Conservation (phyloP, 345 rosid species). For the Balakata baccata region DNA sequence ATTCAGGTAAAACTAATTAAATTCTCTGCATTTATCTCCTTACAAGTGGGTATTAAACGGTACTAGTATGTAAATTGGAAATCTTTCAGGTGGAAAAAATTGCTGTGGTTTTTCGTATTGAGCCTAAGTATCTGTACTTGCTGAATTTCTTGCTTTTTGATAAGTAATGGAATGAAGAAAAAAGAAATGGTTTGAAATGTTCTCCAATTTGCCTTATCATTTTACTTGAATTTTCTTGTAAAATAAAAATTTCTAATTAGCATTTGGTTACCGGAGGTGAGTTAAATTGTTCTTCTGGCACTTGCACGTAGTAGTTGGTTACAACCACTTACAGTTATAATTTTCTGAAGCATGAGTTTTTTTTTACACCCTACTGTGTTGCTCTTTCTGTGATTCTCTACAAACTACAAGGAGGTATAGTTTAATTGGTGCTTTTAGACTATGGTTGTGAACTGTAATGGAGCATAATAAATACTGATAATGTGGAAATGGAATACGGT, state of each 20-base stretch:
- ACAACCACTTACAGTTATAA: not conserved
- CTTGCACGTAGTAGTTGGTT: not conserved
- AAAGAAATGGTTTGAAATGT: not conserved
- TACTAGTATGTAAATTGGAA: not conserved
- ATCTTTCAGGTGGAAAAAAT: not conserved
- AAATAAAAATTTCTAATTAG: not conserved
- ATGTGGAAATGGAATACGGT: not conserved
- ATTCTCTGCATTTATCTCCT: conserved; percentile 10
- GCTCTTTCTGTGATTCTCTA: not conserved
- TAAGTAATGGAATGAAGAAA: not conserved
- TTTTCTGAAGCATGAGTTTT: not conserved
- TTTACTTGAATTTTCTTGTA: conserved; percentile 1
- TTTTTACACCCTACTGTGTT: not conserved
- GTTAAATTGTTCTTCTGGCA: not conserved
- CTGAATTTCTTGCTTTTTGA: not conserved
- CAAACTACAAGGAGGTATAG: not conserved
- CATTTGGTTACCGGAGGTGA: not conserved
- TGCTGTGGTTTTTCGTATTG: not conserved
- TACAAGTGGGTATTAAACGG: not conserved
- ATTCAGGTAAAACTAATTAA: conserved; percentile 59
- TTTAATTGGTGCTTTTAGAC: not conserved
- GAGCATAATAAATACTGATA: not conserved
- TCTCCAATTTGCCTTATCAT: not conserved
- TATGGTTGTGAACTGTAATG: not conserved
- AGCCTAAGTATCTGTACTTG: not conserved